phyloP scores from a whole-genome alignment of 176 grass and related monocot genomes.

The Avena insularis region DNA sequence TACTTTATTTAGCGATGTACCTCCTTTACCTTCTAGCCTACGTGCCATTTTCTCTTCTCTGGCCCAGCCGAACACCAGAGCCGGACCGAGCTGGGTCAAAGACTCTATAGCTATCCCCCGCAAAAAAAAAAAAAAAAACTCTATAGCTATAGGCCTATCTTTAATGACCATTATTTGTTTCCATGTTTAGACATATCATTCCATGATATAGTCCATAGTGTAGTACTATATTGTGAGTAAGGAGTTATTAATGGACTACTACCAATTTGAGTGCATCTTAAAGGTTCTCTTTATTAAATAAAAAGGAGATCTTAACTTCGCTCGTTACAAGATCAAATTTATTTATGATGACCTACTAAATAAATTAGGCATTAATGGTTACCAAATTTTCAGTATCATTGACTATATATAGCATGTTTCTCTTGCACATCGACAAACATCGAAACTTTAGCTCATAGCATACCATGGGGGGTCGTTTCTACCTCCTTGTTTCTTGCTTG shows the following conservation, averaged over 20 bases:
- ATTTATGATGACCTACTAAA: neutral
- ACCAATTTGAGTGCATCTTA: neutral
- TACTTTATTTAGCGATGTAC: too few relatives aligned
- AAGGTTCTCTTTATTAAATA: neutral
- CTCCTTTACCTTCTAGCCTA: too few relatives aligned
- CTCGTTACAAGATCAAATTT: neutral
- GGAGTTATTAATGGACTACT: neutral
- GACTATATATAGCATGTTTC: neutral
- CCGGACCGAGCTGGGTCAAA: too few relatives aligned
- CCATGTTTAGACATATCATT: too few relatives aligned
- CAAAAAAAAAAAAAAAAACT: too few relatives aligned
- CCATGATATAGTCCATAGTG: neutral
- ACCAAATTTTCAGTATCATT: neutral
- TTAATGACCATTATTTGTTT: neutral
- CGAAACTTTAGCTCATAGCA: neutral
- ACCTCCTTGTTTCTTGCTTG: neutral
- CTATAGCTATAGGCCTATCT: too few relatives aligned
- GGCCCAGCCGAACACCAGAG: too few relatives aligned
- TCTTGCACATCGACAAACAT: neutral
- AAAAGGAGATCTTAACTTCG: neutral
- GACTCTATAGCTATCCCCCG: too few relatives aligned
- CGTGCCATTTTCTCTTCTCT: too few relatives aligned
- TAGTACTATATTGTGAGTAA: neutral
- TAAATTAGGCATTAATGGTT: neutral
- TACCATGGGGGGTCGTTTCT: neutral